Evolutionary conservation across 768 basidiomycete species (phyloP).

Genomic region (Suillus ampliporus): DNA sequence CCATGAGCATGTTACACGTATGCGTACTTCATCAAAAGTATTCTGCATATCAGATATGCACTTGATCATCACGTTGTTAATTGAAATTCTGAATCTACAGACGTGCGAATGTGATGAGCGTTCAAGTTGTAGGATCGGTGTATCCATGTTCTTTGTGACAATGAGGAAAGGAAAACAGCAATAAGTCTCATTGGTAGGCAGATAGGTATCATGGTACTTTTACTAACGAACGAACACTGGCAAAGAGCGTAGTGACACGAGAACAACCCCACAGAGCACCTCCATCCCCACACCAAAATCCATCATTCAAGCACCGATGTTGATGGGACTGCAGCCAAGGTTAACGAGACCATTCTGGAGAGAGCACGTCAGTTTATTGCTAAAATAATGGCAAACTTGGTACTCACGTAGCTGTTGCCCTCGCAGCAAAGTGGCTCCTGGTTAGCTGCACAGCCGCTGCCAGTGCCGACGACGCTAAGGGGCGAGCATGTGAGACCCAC

Average conservation of each 20-base stretch:
- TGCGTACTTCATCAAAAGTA: too few species aligned
- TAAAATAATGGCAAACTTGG: background rate
- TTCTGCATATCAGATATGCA: too few species aligned
- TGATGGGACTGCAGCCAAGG: background rate
- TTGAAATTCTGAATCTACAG: too few species aligned
- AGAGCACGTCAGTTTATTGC: background rate
- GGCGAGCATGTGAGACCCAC: slow-evolving; percentile 3
- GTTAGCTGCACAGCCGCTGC: background rate
- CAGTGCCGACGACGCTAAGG: slow-evolving; percentile 2
- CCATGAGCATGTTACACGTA: too few species aligned
- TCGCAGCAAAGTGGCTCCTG: slow-evolving; percentile 10
- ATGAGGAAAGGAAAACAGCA: background rate
- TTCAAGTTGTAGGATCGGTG: too few species aligned
- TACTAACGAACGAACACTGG: background rate
- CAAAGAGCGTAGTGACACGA: background rate
- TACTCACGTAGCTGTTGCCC: slow-evolving; percentile 6
- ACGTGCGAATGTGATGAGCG: too few species aligned
- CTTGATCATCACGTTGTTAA: too few species aligned
- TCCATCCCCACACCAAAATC: background rate
- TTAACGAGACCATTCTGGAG: background rate
- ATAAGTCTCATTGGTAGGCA: background rate
- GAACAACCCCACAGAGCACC: background rate
- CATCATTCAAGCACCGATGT: background rate
- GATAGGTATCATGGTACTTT: background rate
- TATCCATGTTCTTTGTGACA: background rate